A percentile compares a stretch with the other conserved stretches of the same genome.
These are phyloP conservation scores for Ustilago sp. DNA, from an alignment of 1,284 basidiomycete genomes.

Conservation along the genomic window DNA sequence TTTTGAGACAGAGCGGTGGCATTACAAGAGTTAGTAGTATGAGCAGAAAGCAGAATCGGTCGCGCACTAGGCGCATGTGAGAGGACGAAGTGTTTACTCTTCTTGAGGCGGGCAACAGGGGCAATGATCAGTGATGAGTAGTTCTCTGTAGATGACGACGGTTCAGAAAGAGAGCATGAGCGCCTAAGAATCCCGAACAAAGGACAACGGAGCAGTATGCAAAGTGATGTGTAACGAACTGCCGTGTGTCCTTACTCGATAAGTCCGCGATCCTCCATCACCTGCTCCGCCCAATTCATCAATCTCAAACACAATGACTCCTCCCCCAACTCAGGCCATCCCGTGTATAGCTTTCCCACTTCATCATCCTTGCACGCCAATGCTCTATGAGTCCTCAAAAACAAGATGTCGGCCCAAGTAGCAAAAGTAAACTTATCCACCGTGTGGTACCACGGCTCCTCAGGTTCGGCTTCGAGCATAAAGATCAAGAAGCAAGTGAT, in stretches of 20 bases:
- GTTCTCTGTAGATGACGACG: background rate
- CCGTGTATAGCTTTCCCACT: background rate
- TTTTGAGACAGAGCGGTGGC: background rate
- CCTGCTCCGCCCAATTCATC: background rate
- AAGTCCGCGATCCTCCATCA: background rate
- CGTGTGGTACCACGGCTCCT: background rate
- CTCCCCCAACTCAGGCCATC: background rate
- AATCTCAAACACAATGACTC: background rate
- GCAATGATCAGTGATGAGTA: background rate
- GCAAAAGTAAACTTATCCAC: background rate
- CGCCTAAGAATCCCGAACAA: background rate
- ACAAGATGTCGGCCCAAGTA: background rate
- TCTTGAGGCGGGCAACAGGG: background rate
- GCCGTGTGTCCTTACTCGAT: background rate
- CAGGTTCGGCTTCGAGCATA: constrained; percentile 1
- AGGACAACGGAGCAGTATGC: background rate
- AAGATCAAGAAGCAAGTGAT: constrained; percentile 10
- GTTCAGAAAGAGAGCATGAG: background rate
- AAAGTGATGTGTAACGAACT: background rate
- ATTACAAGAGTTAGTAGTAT: background rate
- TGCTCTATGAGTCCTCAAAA: background rate
- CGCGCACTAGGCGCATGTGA: background rate
- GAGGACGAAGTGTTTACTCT: background rate
- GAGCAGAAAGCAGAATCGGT: background rate
- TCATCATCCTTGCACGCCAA: background rate